These are phyloP conservation scores for Suhomyces panamericanus DNA, from an alignment of 1,139 yeast species.

Conservation along the genomic window DNA sequence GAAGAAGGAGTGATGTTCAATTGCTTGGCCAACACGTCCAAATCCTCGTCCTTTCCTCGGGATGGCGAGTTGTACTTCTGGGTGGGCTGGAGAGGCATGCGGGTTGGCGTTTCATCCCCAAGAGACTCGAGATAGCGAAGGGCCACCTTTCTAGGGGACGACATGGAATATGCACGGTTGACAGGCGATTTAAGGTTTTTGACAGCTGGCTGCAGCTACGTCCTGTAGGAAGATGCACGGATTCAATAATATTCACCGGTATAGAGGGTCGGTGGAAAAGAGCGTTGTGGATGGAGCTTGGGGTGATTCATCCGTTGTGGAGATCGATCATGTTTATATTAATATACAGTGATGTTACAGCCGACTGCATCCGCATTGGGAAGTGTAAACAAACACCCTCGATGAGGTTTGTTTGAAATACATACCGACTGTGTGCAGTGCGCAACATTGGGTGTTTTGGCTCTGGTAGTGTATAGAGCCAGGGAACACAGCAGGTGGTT, in stretches of 20 bases:
- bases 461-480: background rate
- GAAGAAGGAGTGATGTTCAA: conserved; percentile 30
- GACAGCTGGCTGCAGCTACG: conserved; percentile 1
- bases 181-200: background rate
- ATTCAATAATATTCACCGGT: background rate
- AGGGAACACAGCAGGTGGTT: no score
- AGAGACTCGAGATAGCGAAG: conserved; percentile 36
- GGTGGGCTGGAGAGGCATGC: conserved; percentile 37
- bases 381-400: conserved; percentile 10
- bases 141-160: conserved; percentile 33
- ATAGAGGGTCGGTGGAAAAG: background rate
- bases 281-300: background rate
- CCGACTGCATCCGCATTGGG: conserved; percentile 11
- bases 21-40: conserved; percentile 44
- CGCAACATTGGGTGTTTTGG: background rate
- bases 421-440: background rate
- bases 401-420: background rate
- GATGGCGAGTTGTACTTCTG: conserved; percentile 10
- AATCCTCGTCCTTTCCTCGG: conserved; percentile 29
- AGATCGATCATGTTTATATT: conserved; percentile 6
- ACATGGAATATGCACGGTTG: conserved; percentile 4
- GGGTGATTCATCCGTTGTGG: background rate
- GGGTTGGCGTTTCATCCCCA: conserved; percentile 25
- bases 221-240: no score
- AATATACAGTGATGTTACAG: background rate